Conservation (phyloP, 495 filamentous ascomycete species). For the Ramalina peruviana region DNA sequence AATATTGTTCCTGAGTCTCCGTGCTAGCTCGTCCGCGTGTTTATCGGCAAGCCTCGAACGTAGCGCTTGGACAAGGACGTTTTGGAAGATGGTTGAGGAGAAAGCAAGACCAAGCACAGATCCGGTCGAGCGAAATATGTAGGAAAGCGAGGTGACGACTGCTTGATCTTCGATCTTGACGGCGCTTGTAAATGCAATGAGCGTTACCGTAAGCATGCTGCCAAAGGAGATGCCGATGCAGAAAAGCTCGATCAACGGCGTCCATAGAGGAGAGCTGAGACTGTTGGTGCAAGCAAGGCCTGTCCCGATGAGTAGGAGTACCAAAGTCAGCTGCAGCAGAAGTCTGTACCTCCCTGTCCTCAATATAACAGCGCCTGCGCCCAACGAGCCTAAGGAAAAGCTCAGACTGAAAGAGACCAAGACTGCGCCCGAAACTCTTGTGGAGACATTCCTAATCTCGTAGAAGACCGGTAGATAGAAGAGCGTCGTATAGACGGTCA, state of each 20-base stretch:
- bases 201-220: slow-evolving; percentile 63
- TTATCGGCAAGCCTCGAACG: slow-evolving; percentile 25
- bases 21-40: slow-evolving; percentile 45
- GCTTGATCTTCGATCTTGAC: slow-evolving; percentile 75
- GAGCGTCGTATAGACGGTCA: slow-evolving; percentile 37
- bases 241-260: slow-evolving; percentile 55
- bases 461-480: slow-evolving; percentile 79
- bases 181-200: slow-evolving; percentile 65
- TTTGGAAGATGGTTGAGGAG: slow-evolving; percentile 69
- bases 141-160: slow-evolving; percentile 71
- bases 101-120: slow-evolving; percentile 70
- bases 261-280: slow-evolving; percentile 42
- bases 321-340: slow-evolving; percentile 39
- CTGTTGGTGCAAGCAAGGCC: slow-evolving; percentile 32
- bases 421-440: slow-evolving; percentile 55
- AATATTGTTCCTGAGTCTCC: slow-evolving; percentile 43
- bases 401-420: slow-evolving; percentile 55
- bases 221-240: slow-evolving; percentile 57
- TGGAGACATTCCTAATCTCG: slow-evolving; percentile 55
- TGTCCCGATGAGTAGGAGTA: slow-evolving; percentile 35
- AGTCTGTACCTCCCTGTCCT: slow-evolving; percentile 55
- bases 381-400: slow-evolving; percentile 55
- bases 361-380: slow-evolving; percentile 60
- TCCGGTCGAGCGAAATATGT: slow-evolving; percentile 68
- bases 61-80: slow-evolving; percentile 26